Evolutionary conservation across 2,329 filamentous ascomycete genomes (phyloP).

Genomic region (Mycosphaerella arachidis): DNA sequence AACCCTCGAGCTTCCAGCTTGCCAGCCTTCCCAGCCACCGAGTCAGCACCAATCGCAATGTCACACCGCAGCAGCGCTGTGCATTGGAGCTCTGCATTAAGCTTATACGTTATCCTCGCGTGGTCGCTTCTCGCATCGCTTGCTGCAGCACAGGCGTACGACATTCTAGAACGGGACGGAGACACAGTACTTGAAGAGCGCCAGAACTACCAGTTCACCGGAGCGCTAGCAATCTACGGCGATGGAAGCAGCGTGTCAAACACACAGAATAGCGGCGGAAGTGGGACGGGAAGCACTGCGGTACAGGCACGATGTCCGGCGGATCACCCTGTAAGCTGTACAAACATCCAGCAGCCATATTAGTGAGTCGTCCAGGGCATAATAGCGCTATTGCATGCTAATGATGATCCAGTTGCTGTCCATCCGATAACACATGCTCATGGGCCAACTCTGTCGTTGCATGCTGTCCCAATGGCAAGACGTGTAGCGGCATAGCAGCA

Average conservation of each 20-base stretch:
- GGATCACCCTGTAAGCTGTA: conserved; percentile 39
- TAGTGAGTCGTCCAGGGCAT: conserved; percentile 34
- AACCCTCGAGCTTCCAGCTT: not conserved
- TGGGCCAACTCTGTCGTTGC: conserved; percentile 31
- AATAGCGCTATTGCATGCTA: not conserved
- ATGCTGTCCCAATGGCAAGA: conserved; percentile 32
- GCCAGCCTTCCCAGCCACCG: conserved; percentile 14
- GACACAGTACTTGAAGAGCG: conserved; percentile 14
- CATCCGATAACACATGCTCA: conserved; percentile 29
- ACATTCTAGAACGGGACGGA: conserved; percentile 3
- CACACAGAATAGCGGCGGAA: conserved; percentile 11
- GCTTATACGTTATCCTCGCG: conserved; percentile 8
- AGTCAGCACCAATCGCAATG: conserved; percentile 1
- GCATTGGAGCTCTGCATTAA: conserved; percentile 3
- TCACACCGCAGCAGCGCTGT: conserved; percentile 7
- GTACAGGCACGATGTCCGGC: conserved; percentile 35
- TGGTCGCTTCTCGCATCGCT: conserved; percentile 13
- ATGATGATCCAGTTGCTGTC: conserved; percentile 30
- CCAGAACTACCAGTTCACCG: conserved; percentile 30
- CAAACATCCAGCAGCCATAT: conserved; percentile 38
- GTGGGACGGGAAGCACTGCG: conserved; percentile 24
- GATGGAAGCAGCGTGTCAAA: conserved; percentile 19
- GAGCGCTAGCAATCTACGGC: conserved; percentile 20
- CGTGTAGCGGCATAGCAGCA: conserved; percentile 28
- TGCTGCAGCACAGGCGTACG: conserved; percentile 8